A percentile compares a stretch with the other conserved stretches of the same genome.
phyloP scores from a whole-genome alignment of 345 rosid species.

The Citrus australasica region DNA sequence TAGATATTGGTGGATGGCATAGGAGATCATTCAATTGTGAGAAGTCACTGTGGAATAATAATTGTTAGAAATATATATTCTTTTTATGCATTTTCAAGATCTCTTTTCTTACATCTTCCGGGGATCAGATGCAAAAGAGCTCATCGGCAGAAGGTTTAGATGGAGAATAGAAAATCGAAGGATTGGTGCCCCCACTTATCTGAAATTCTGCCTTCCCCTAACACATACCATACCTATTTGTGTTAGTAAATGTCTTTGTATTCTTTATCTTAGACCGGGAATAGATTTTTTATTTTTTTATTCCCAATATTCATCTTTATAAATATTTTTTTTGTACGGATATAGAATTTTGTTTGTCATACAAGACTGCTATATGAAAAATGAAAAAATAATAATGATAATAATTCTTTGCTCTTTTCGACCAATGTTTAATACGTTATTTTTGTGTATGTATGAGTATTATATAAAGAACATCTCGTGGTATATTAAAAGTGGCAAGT shows the following conservation, averaged over 20 bases:
- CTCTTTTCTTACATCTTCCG: conserved; percentile 3
- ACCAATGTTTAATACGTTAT: background rate
- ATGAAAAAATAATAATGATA: background rate
- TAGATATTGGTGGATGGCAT: conserved; percentile 20
- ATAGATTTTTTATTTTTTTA: background rate
- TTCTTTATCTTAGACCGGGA: conserved; percentile 21
- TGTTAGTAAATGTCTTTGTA: conserved; percentile 11
- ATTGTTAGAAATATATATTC: conserved; percentile 6
- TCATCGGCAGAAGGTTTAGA: conserved; percentile 4
- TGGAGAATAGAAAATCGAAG: conserved; percentile 3
- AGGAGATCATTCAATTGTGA: conserved; percentile 28
- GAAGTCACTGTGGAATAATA: conserved; percentile 21
- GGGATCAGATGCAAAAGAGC: conserved; percentile 2
- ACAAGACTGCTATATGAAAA: background rate
- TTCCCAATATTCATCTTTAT: background rate
- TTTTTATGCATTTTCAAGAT: conserved; percentile 10
- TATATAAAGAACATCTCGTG: background rate
- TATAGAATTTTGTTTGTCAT: background rate
- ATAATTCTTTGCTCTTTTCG: background rate
- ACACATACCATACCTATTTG: background rate
- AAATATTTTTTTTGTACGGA: background rate
- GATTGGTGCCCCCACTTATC: conserved; percentile 8
- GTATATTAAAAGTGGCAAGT: too few relatives aligned
- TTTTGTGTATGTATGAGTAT: background rate
- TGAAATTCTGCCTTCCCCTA: conserved; percentile 12